Evolutionary conservation across 257 asterid genomes (phyloP).

Genomic region (Eustoma russellianum): DNA sequence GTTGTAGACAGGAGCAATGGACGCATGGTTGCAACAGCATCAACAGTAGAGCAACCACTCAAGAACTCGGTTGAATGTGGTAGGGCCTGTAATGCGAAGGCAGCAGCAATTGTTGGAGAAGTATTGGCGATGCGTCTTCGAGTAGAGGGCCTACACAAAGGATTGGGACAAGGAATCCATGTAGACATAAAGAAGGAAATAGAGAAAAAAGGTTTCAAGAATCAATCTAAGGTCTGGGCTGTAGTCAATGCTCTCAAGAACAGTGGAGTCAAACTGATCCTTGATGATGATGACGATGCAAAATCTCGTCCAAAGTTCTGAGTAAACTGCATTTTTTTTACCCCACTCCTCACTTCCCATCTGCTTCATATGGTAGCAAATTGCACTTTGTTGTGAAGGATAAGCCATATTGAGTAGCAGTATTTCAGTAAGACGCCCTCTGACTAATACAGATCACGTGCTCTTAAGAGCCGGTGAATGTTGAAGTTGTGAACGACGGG

Average conservation of each 20-base stretch:
- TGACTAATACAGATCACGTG: not conserved
- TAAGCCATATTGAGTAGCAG: too few species aligned
- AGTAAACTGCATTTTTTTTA: not conserved
- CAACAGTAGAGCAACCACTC: conserved; percentile 64
- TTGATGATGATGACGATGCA: conserved; percentile 36
- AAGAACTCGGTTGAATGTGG: conserved; percentile 69
- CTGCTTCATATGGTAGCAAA: not conserved
- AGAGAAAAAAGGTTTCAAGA: conserved; percentile 72
- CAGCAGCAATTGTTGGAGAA: conserved; percentile 80
- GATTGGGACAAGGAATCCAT: conserved; percentile 66
- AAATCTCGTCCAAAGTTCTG: conserved; percentile 12
- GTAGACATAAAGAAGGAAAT: conserved; percentile 63
- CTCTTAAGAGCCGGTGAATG: too few species aligned
- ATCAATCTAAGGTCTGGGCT: conserved; percentile 60
- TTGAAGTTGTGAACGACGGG: too few species aligned
- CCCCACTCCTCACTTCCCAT: not conserved
- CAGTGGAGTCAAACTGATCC: conserved; percentile 51
- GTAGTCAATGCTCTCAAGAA: conserved; percentile 49
- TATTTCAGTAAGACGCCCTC: too few species aligned
- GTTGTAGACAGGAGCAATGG: conserved; percentile 74
- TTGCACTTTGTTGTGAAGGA: not conserved
- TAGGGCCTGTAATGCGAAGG: conserved; percentile 76
- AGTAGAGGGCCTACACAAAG: conserved; percentile 78
- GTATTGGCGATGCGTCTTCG: conserved; percentile 80
- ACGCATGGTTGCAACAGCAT: conserved; percentile 58